phyloP scores from a whole-genome alignment of 2,329 filamentous ascomycete species.

The Sporothrix humicola region DNA sequence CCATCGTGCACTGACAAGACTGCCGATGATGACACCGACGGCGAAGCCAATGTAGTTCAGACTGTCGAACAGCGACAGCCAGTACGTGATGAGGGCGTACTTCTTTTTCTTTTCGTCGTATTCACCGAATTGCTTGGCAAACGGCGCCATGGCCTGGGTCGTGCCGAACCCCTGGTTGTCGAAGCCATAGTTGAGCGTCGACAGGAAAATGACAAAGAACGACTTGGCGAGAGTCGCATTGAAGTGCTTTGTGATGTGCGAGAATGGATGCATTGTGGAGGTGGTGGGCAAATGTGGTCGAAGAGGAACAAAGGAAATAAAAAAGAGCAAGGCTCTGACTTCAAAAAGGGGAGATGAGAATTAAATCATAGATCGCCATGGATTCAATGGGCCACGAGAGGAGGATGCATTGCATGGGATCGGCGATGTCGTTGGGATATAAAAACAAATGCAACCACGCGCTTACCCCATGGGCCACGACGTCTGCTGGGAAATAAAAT shows the following conservation, averaged over 20 bases:
- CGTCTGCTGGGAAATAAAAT: neutral
- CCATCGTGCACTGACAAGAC: slow-evolving; percentile 5
- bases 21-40: neutral
- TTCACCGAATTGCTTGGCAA: slow-evolving; percentile 30
- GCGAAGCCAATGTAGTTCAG: slow-evolving; percentile 24
- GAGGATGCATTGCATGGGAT: neutral
- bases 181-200: slow-evolving; percentile 21
- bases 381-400: neutral
- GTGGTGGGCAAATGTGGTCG: neutral
- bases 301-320: neutral
- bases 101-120: slow-evolving; percentile 26
- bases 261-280: neutral
- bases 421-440: neutral
- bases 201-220: neutral
- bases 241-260: slow-evolving; percentile 1
- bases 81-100: slow-evolving; percentile 28
- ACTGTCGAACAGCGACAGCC: slow-evolving; percentile 27
- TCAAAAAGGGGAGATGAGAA: neutral
- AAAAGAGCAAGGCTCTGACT: neutral
- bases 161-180: slow-evolving; percentile 25
- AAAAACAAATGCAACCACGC: slow-evolving; percentile 1
- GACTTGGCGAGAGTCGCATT: slow-evolving; percentile 8
- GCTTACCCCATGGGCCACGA: neutral
- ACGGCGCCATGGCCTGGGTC: slow-evolving; percentile 15
- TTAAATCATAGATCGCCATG: neutral